Evolutionary conservation across 2,329 filamentous ascomycete species (phyloP).

Genomic region (Alternaria atra): DNA sequence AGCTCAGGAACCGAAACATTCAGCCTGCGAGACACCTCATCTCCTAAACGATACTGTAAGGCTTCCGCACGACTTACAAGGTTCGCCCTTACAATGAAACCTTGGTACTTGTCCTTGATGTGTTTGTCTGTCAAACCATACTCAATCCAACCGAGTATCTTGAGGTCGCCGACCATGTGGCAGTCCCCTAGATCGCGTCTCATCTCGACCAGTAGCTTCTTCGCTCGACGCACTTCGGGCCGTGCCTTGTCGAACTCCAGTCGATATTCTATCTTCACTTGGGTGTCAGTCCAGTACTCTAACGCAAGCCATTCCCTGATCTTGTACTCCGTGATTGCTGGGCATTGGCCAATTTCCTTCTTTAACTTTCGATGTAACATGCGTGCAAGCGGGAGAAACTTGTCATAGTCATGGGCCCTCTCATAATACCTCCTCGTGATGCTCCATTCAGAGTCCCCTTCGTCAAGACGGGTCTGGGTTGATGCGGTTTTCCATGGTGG

Average conservation of each 20-base stretch:
- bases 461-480: background rate
- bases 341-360: background rate
- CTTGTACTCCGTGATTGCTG: background rate
- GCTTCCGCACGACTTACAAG: background rate
- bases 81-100: background rate
- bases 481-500: background rate
- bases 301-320: background rate
- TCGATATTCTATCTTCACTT: background rate
- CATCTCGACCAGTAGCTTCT: background rate
- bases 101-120: background rate
- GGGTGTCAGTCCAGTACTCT: background rate
- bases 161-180: background rate
- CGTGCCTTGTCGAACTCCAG: background rate
- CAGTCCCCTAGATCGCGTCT: background rate
- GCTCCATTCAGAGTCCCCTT: background rate
- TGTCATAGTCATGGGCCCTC: background rate
- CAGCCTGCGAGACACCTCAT: background rate
- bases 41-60: background rate
- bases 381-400: background rate
- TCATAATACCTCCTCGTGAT: background rate
- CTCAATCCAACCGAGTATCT: background rate
- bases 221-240: background rate
- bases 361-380: background rate
- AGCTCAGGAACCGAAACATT: background rate
- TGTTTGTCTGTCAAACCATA: background rate